These are phyloP conservation scores for Uronychia binucleata DNA, from an alignment of 73 alveolate species.

Conservation along the genomic window DNA sequence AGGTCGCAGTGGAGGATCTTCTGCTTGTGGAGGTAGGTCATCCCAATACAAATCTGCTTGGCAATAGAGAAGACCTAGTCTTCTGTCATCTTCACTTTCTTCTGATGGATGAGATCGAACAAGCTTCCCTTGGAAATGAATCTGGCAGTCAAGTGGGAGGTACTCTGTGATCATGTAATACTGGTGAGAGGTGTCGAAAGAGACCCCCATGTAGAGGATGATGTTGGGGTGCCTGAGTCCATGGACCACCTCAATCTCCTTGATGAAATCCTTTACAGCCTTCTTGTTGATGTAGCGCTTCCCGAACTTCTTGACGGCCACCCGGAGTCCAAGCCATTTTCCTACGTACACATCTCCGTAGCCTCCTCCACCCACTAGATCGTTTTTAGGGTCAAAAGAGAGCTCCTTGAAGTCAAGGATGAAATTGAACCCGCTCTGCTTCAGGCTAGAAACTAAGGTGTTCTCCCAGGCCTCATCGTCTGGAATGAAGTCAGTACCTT, in stretches of 20 bases:
- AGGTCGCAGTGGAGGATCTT: conserved; percentile 94
- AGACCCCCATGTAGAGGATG: conserved; percentile 91
- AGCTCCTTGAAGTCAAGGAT: conserved; percentile 75
- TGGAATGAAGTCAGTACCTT: no score
- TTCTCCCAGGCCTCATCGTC: conserved; percentile 45
- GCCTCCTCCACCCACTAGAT: conserved; percentile 83
- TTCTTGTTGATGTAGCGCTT: conserved; percentile 68
- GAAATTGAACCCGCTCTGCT: conserved; percentile 78
- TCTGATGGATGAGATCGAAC: conserved; percentile 78
- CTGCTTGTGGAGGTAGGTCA: conserved; percentile 89
- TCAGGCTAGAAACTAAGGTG: conserved; percentile 55
- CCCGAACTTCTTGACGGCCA: conserved; percentile 85
- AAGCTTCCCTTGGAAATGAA: conserved; percentile 39
- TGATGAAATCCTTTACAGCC: conserved; percentile 81
- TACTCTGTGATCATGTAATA: conserved; percentile 96
- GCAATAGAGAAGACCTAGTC: conserved; percentile 78
- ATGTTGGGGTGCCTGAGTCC: conserved; percentile 95
- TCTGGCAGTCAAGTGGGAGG: conserved; percentile 7
- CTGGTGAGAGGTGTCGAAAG: conserved; percentile 63
- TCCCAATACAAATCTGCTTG: conserved; percentile 91
- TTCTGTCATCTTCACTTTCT: conserved; percentile 64
- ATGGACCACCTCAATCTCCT: conserved; percentile 91
- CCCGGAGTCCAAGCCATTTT: conserved; percentile 86
- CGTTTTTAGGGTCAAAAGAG: conserved; percentile 55
- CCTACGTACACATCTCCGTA: conserved; percentile 89